These are phyloP conservation scores for Sphagnum fallax DNA, from an alignment of 228 moss, liverwort and hornwort genomes.

Conservation along the genomic window DNA sequence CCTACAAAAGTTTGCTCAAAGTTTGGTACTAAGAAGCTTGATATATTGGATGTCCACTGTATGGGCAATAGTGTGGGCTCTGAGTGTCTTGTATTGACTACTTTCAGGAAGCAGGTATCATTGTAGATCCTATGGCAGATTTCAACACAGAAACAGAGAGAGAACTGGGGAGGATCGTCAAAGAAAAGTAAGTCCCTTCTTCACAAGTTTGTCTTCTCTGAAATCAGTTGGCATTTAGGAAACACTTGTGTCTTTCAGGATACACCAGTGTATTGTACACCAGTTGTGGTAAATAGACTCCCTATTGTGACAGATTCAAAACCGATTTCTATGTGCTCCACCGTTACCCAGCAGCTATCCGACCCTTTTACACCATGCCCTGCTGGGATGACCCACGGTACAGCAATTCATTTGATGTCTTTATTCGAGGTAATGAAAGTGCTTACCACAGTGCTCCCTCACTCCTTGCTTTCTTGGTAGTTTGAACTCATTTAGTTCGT, in stretches of 20 bases:
- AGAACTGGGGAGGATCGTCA: conserved; percentile 78
- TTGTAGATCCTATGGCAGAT: conserved; percentile 80
- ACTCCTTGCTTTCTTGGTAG: too few relatives aligned
- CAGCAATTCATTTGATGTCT: conserved; percentile 91
- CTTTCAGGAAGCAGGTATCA: conserved; percentile 68
- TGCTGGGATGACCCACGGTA: conserved; percentile 73
- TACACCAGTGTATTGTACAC: neutral
- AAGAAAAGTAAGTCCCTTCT: conserved; percentile 58
- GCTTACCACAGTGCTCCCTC: too few relatives aligned
- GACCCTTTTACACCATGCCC: conserved; percentile 96
- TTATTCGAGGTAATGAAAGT: conserved; percentile 60
- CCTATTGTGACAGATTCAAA: conserved; percentile 34
- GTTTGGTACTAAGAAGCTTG: neutral
- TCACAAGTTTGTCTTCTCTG: neutral
- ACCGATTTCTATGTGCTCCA: conserved; percentile 86
- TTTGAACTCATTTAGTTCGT: too few relatives aligned
- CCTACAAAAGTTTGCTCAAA: too few relatives aligned
- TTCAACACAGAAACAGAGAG: conserved; percentile 78
- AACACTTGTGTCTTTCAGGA: neutral
- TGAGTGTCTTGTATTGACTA: neutral
- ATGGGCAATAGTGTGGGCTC: too few relatives aligned
- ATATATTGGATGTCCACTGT: neutral
- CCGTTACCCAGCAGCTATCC: conserved; percentile 69
- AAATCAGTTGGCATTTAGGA: neutral
- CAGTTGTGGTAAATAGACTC: neutral